These are phyloP conservation scores for Paspalum vaginatum DNA, from an alignment of 176 grass and related monocot species.

Conservation along the genomic window DNA sequence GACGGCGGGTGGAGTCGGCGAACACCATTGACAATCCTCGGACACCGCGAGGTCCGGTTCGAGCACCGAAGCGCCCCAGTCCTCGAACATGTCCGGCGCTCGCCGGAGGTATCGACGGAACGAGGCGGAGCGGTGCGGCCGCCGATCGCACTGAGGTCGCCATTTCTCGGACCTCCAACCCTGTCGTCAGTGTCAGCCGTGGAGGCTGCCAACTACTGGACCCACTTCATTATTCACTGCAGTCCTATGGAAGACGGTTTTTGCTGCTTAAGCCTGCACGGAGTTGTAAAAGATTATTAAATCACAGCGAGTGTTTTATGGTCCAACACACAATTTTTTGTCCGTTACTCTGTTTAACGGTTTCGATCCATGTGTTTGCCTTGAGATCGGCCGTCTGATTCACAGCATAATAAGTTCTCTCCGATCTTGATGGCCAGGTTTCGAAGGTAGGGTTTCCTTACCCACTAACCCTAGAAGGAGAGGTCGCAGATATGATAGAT, in stretches of 20 bases:
- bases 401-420: too few relatives aligned
- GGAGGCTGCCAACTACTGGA: not conserved
- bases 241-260: not conserved
- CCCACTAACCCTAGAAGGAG: too few relatives aligned
- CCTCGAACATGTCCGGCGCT: not conserved
- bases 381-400: too few relatives aligned
- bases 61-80: not conserved
- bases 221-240: not conserved
- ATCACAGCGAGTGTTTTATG: too few relatives aligned
- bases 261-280: too few relatives aligned
- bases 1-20: constrained; percentile 24
- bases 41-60: not conserved
- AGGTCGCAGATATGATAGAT: too few relatives aligned
- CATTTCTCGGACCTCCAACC: not conserved
- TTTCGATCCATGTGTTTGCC: too few relatives aligned
- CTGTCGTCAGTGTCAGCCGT: not conserved
- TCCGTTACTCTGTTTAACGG: too few relatives aligned
- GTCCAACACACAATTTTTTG: too few relatives aligned
- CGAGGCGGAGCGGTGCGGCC: constrained; percentile 17
- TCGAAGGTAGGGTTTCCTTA: too few relatives aligned
- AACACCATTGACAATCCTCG: constrained; percentile 28
- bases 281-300: too few relatives aligned
- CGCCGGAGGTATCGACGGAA: constrained; percentile 11
- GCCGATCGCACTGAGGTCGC: constrained; percentile 43
- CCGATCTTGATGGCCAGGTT: too few relatives aligned